phyloP scores from a whole-genome alignment of 2,329 filamentous ascomycete genomes.

The Monosporascus ibericus region DNA sequence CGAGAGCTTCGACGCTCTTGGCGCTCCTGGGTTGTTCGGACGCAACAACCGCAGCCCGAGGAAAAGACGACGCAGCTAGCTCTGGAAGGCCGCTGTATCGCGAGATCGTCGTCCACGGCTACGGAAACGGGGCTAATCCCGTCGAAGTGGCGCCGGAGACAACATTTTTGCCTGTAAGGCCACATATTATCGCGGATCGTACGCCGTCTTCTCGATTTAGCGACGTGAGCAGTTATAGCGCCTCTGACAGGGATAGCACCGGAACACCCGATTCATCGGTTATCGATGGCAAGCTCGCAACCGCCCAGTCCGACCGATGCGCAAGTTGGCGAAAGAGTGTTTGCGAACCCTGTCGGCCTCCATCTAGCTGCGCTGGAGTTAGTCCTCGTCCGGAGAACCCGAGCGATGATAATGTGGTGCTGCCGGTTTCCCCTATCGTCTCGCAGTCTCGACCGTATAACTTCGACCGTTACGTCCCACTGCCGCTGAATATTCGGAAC shows the following conservation, averaged over 20 bases:
- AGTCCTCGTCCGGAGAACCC: too few relatives aligned
- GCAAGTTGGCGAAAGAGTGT: not conserved
- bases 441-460: not conserved
- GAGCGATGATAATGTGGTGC: too few relatives aligned
- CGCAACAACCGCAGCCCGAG: conserved; percentile 5
- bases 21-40: conserved; percentile 28
- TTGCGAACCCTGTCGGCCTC: not conserved
- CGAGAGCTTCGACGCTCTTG: conserved; percentile 25
- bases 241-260: conserved; percentile 12
- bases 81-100: conserved; percentile 29
- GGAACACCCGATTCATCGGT: conserved; percentile 16
- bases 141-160: conserved; percentile 12
- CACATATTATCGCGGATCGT: conserved; percentile 1
- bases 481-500: conserved; percentile 12
- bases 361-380: too few relatives aligned
- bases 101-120: conserved; percentile 48
- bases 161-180: not conserved
- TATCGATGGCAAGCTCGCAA: conserved; percentile 2
- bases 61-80: not conserved
- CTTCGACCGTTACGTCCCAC: not conserved
- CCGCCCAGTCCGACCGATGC: not conserved
- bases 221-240: conserved; percentile 7
- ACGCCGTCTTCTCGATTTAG: conserved; percentile 6
- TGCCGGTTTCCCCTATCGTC: too few relatives aligned
- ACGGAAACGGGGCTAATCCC: conserved; percentile 46